Conservation (phyloP, 2,329 filamentous ascomycete species). For the Cercospora janseana region DNA sequence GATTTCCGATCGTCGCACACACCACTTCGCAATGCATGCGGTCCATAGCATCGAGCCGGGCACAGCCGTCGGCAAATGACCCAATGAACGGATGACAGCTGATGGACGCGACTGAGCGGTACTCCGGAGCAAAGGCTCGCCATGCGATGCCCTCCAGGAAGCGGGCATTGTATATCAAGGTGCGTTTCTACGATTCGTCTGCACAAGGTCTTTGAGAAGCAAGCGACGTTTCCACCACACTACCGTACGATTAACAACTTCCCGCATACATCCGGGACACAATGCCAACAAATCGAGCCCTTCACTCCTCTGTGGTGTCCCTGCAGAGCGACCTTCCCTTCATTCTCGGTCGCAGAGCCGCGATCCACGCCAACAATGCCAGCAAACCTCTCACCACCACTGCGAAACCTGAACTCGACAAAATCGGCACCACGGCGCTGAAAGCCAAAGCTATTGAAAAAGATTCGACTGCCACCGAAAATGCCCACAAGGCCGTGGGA, state of each 20-base stretch:
- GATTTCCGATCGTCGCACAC: neutral
- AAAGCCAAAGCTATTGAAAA: slow-evolving; percentile 12
- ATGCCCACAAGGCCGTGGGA: neutral
- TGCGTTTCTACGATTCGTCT: too few species aligned
- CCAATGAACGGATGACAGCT: neutral
- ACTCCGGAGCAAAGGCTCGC: neutral
- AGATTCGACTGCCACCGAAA: neutral
- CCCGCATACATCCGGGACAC: too few species aligned
- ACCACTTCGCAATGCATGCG: neutral
- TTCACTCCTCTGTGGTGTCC: slow-evolving; percentile 15
- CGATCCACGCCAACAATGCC: neutral
- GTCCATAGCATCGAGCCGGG: too few species aligned
- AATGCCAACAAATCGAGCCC: slow-evolving; percentile 11
- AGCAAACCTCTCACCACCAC: neutral
- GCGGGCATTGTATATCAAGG: too few species aligned
- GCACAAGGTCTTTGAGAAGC: too few species aligned
- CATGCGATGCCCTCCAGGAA: too few species aligned
- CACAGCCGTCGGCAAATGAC: too few species aligned
- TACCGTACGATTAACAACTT: too few species aligned
- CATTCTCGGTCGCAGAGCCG: slow-evolving; percentile 12
- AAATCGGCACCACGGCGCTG: slow-evolving; percentile 8
- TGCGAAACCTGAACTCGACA: neutral
- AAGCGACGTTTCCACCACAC: too few species aligned
- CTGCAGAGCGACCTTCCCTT: slow-evolving; percentile 16
- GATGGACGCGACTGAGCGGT: neutral